Evolutionary conservation across 2,329 filamentous ascomycete species (phyloP), one percentile per base, ranked within the genome.

Genomic region (Aotearoamyces nothofagi): DNA sequence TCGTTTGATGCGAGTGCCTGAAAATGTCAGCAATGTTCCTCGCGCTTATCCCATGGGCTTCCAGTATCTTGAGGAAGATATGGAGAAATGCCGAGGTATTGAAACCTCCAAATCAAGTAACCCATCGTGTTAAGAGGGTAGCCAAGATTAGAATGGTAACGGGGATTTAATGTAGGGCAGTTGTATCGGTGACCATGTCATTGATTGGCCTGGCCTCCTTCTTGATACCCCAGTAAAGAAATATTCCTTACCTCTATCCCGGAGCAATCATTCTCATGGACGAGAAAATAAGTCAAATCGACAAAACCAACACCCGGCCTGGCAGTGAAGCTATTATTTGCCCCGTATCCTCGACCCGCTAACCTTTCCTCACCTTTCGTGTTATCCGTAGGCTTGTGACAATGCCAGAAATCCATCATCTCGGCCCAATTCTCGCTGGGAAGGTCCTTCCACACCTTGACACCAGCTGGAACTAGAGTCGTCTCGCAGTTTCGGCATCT

Each of bases 351-450:
- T 44, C 82, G 78, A 16, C 60, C 47, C 8, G 36, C 30, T 7
- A 41, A 34, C 16, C 42, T 27, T 15, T 39, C 30, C 11, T 44
- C 30, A 22, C 33, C 35, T 15, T 61, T 41, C 11, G 51, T 51
- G 36, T 71, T 60, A 31, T 72, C 60, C 35, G 74, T 64, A 22
- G 92, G 90, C 53, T 96, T 96, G 53, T 98, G 90, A 46, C 90
- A 98, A 53, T 98, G 92, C 90, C 90, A 98, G 42, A 98, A 92
- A 52, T 98, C 92, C 90, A 98, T 98, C 86, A 98, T 92, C 56
- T 98, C 90, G 0, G 90, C 92, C 90, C 90, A 98, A 46, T 93
- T 87, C 43, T 92, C 84, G 46, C 84, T 93, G 0, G 90, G 90
- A 11, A 98, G 58, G 46, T 98, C 84, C 54, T 87, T 93, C 87